Percentiles rank a stretch among this genome's conserved stretches.
phyloP scores from a whole-genome alignment of 768 basidiomycete genomes.

The Lactifluus pinguis region DNA sequence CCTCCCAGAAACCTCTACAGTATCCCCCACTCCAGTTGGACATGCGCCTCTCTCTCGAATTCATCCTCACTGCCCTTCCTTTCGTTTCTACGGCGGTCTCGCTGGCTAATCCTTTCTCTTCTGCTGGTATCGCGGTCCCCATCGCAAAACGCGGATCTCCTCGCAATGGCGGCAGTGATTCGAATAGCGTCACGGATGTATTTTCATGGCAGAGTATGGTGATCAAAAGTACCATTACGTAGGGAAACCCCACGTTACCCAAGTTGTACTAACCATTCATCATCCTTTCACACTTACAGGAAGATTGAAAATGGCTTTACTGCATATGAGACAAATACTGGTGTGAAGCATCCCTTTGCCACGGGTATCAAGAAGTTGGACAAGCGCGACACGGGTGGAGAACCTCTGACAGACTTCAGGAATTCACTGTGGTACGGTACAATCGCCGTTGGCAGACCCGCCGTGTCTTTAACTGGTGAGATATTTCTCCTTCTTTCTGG shows the following conservation, averaged over 20 bases:
- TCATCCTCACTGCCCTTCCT: constrained; percentile 4
- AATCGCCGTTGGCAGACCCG: constrained; percentile 18
- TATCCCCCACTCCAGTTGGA: background rate
- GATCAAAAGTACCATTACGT: background rate
- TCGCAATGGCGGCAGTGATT: background rate
- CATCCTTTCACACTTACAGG: background rate
- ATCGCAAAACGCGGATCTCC: background rate
- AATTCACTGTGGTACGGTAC: constrained; percentile 13
- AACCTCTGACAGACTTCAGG: constrained; percentile 2
- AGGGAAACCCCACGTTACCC: background rate
- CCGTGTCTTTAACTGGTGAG: constrained; percentile 9
- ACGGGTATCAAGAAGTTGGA: background rate
- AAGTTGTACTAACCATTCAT: no score
- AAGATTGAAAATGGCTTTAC: constrained; percentile 12
- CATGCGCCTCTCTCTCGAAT: background rate
- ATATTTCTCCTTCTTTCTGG: background rate
- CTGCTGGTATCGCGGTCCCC: background rate
- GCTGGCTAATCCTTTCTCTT: background rate
- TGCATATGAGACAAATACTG: constrained; percentile 15
- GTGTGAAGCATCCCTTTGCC: constrained; percentile 4
- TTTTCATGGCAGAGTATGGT: background rate
- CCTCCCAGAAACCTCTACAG: background rate
- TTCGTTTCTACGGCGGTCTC: constrained; percentile 1
- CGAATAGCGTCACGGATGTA: background rate
- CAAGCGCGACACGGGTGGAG: background rate